These are phyloP conservation scores for Aspergillus tanneri DNA, from an alignment of 2,329 filamentous ascomycete genomes.

Conservation along the genomic window DNA sequence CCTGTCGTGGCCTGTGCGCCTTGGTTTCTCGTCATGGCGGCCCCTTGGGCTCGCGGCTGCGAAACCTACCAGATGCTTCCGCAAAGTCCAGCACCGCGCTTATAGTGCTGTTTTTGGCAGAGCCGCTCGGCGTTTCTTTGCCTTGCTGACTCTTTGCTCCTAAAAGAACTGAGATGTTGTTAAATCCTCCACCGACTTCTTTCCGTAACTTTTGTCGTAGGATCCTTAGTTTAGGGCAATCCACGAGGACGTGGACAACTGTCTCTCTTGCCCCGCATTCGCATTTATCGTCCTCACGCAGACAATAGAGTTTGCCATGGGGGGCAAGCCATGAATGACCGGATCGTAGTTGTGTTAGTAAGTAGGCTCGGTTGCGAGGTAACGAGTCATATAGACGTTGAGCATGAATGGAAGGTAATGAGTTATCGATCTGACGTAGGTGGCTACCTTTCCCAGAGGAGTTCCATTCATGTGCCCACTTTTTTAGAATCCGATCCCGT, in stretches of 20 bases:
- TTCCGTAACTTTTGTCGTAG: background rate
- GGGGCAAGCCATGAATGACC: slow-evolving; percentile 24
- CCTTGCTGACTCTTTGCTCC: slow-evolving; percentile 9
- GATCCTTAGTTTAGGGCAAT: slow-evolving; percentile 16
- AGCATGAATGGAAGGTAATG: slow-evolving; percentile 8
- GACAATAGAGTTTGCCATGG: slow-evolving; percentile 14
- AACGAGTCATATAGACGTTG: slow-evolving; percentile 13
- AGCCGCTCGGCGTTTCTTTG: slow-evolving; percentile 18
- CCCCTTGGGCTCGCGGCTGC: slow-evolving; percentile 5
- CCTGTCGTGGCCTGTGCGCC: slow-evolving; percentile 11
- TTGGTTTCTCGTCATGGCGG: slow-evolving; percentile 2
- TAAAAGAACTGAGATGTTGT: background rate
- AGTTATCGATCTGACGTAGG: slow-evolving; percentile 10
- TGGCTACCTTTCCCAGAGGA: slow-evolving; percentile 10
- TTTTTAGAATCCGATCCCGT: slow-evolving; percentile 3
- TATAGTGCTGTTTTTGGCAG: slow-evolving; percentile 7
- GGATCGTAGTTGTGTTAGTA: slow-evolving; percentile 24
- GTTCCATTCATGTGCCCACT: slow-evolving; percentile 18
- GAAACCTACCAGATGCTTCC: slow-evolving; percentile 10
- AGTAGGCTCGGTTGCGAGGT: slow-evolving; percentile 16
- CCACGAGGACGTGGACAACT: slow-evolving; percentile 15
- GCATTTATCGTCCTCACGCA: slow-evolving; percentile 15
- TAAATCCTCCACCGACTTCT: background rate
- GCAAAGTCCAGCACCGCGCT: slow-evolving; percentile 13
- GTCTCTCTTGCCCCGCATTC: slow-evolving; percentile 20